A percentile compares a stretch with the other conserved stretches of the same genome.
These are phyloP conservation scores for Rosa rugosa DNA, from an alignment of 306 rosid genomes.

Conservation along the genomic window DNA sequence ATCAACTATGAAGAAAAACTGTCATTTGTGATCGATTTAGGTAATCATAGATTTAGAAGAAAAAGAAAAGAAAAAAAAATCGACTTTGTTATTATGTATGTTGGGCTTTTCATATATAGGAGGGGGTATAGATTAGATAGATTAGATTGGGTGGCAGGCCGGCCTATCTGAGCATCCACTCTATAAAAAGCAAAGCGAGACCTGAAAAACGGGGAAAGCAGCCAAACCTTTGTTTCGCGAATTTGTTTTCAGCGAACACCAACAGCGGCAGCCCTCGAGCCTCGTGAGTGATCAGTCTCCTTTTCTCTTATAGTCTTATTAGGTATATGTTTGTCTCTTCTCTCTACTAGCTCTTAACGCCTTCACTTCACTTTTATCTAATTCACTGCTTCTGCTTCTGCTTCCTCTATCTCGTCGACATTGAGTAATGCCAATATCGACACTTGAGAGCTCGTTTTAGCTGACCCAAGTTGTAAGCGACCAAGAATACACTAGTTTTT, in stretches of 20 bases:
- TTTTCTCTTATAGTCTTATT: no score
- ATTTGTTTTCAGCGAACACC: neutral
- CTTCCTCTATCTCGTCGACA: neutral
- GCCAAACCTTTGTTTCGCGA: neutral
- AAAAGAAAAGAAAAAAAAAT: no score
- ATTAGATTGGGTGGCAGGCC: no score
- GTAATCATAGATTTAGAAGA: no score
- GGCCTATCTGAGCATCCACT: no score
- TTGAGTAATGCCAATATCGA: neutral
- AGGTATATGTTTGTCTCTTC: neutral
- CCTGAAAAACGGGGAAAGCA: slow-evolving; percentile 1
- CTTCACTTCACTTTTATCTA: neutral
- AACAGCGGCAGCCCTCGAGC: neutral
- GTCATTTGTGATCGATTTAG: no score
- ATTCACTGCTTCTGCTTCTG: no score
- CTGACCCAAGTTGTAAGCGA: no score
- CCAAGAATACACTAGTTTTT: neutral
- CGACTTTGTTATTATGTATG: neutral
- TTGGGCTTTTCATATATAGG: neutral
- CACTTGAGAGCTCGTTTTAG: neutral
- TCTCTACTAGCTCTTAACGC: neutral
- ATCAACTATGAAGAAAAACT: no score
- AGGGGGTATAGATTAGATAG: no score
- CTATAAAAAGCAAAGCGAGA: neutral
- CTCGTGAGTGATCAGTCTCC: neutral